Conservation (phyloP, 2,329 filamentous ascomycete species). For the Trichophyton equinum region DNA sequence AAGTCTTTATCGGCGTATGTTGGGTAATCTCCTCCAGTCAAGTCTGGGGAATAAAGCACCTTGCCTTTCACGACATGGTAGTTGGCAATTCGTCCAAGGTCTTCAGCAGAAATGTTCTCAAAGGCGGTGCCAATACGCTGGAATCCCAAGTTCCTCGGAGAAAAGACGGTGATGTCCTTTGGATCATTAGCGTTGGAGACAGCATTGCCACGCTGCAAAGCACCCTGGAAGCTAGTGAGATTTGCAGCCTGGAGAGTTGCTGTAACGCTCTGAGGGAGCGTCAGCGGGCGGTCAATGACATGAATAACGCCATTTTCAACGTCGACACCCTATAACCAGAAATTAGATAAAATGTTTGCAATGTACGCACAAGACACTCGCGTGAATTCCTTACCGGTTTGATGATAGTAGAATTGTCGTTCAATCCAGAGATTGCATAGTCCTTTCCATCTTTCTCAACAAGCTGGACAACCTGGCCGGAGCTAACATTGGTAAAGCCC, state of each 20-base stretch:
- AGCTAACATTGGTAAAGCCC: slow-evolving; percentile 46
- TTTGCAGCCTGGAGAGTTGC: slow-evolving; percentile 32
- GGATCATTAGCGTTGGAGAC: slow-evolving; percentile 26
- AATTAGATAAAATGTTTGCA: neutral
- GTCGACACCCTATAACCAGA: slow-evolving; percentile 34
- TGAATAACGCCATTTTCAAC: slow-evolving; percentile 46
- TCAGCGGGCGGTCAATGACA: slow-evolving; percentile 39
- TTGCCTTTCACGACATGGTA: slow-evolving; percentile 52
- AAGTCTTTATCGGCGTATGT: slow-evolving; percentile 37
- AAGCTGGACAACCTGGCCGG: slow-evolving; percentile 45
- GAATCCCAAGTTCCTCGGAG: slow-evolving; percentile 11
- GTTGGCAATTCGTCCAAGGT: slow-evolving; percentile 43
- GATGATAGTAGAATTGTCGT: slow-evolving; percentile 38
- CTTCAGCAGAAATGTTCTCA: slow-evolving; percentile 18
- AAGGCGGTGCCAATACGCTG: slow-evolving; percentile 9
- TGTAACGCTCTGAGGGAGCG: slow-evolving; percentile 35
- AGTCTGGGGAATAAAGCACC: slow-evolving; percentile 41
- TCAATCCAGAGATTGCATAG: slow-evolving; percentile 40
- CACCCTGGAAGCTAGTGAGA: slow-evolving; percentile 37
- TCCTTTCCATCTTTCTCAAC: slow-evolving; percentile 31
- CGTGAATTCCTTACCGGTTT: slow-evolving; percentile 32
- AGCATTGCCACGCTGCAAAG: slow-evolving; percentile 33
- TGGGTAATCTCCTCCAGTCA: slow-evolving; percentile 30
- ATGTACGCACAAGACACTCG: neutral
- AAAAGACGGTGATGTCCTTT: slow-evolving; percentile 25